These are phyloP conservation scores for Sclerotinia nivalis DNA, from an alignment of 2,329 filamentous ascomycete genomes.

Conservation along the genomic window DNA sequence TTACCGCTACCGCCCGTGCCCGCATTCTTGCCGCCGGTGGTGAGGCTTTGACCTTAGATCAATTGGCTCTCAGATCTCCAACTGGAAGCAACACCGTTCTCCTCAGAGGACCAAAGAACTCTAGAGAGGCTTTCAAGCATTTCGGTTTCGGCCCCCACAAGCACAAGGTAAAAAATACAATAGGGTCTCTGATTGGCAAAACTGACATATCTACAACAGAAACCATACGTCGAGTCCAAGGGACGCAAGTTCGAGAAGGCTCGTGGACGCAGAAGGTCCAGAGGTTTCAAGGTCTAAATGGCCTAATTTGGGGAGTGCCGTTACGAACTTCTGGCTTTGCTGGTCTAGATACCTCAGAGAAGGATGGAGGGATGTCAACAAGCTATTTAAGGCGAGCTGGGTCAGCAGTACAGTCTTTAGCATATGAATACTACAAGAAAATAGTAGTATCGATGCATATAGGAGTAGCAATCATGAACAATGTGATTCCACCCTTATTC, in stretches of 20 bases:
- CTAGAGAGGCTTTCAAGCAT: slow-evolving; percentile 97
- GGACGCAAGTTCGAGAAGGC: slow-evolving; percentile 99
- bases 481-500: background rate
- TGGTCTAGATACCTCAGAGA: slow-evolving; percentile 29
- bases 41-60: slow-evolving; percentile 93
- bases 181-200: background rate
- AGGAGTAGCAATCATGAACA: slow-evolving; percentile 22
- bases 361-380: slow-evolving; percentile 21
- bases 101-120: slow-evolving; percentile 97
- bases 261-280: slow-evolving; percentile 96
- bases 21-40: slow-evolving; percentile 92
- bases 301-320: slow-evolving; percentile 26
- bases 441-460: slow-evolving; percentile 22
- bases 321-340: slow-evolving; percentile 33
- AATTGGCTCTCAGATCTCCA: slow-evolving; percentile 91
- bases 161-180: slow-evolving; percentile 75
- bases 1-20: slow-evolving; percentile 93
- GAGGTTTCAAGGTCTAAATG: slow-evolving; percentile 99
- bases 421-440: slow-evolving; percentile 23
- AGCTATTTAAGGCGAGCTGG: slow-evolving; percentile 18
- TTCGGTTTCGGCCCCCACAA: slow-evolving; percentile 98
- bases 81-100: slow-evolving; percentile 97
- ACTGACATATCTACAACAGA: slow-evolving; percentile 58
- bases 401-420: slow-evolving; percentile 14
- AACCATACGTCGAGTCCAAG: slow-evolving; percentile 97